Evolutionary conservation across 1,139 yeast species (phyloP).

Genomic region (Candida sp.): DNA sequence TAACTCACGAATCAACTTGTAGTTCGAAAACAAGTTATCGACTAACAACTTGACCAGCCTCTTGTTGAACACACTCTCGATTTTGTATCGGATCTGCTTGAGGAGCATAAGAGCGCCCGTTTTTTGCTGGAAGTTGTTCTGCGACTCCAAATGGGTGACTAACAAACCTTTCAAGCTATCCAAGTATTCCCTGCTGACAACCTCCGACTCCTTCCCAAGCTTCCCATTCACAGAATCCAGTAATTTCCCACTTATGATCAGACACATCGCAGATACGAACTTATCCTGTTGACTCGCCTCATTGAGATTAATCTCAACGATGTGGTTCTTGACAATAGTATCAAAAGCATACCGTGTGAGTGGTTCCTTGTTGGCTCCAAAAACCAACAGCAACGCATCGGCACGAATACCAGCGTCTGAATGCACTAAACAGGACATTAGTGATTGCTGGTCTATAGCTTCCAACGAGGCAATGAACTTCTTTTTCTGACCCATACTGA

Average conservation of each 20-base stretch:
- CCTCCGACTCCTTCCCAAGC: slow-evolving; percentile 23
- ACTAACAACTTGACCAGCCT: slow-evolving; percentile 50
- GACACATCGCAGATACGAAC: slow-evolving; percentile 61
- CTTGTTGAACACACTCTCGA: slow-evolving; percentile 16
- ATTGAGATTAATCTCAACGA: slow-evolving; percentile 53
- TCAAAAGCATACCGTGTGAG: slow-evolving; percentile 50
- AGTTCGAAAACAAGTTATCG: slow-evolving; percentile 69
- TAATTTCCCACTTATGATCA: slow-evolving; percentile 58
- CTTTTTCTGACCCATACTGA: slow-evolving; percentile 70
- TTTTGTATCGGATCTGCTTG: slow-evolving; percentile 32
- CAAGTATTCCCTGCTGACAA: slow-evolving; percentile 36
- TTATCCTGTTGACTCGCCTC: slow-evolving; percentile 68
- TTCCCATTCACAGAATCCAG: slow-evolving; percentile 52
- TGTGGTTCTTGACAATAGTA: slow-evolving; percentile 35
- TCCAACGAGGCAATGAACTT: slow-evolving; percentile 34
- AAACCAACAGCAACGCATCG: slow-evolving; percentile 56
- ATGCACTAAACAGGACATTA: slow-evolving; percentile 48
- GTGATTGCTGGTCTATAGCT: slow-evolving; percentile 5
- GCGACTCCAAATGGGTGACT: slow-evolving; percentile 56
- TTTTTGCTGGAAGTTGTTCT: slow-evolving; percentile 69
- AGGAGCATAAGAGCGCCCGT: slow-evolving; percentile 14
- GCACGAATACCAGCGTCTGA: slow-evolving; percentile 52
- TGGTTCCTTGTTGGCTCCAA: slow-evolving; percentile 57
- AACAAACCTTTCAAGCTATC: slow-evolving; percentile 47
- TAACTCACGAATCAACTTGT: slow-evolving; percentile 70